phyloP scores from a whole-genome alignment of 106 monocot species.

The Gastrodia elata region DNA sequence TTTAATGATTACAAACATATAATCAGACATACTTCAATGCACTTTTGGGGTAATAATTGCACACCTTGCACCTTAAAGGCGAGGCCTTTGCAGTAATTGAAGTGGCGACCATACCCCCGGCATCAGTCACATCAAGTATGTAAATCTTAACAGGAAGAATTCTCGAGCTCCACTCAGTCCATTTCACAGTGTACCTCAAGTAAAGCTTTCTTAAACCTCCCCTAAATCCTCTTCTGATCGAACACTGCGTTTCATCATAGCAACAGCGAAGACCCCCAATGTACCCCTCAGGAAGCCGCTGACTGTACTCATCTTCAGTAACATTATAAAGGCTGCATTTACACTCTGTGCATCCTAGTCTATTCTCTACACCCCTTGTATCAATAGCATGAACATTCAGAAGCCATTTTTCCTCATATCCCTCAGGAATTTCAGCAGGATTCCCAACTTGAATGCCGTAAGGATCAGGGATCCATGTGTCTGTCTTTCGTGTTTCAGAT shows the following conservation, averaged over 20 bases:
- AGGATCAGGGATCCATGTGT: constrained; percentile 65
- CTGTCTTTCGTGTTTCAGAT: constrained; percentile 60
- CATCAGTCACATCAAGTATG: constrained; percentile 62
- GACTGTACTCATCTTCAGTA: constrained; percentile 31
- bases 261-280: constrained; percentile 67
- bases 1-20: neutral
- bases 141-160: constrained; percentile 71
- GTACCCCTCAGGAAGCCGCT: constrained; percentile 28
- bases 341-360: constrained; percentile 67
- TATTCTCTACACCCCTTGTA: constrained; percentile 57
- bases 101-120: neutral
- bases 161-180: constrained; percentile 51
- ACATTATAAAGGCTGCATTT: constrained; percentile 69
- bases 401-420: constrained; percentile 68
- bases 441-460: constrained; percentile 73
- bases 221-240: constrained; percentile 23
- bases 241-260: constrained; percentile 60
- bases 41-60: neutral
- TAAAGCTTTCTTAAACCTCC: constrained; percentile 32
- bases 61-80: constrained; percentile 43
- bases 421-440: constrained; percentile 31
- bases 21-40: neutral
- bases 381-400: constrained; percentile 86
- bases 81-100: neutral
- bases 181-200: constrained; percentile 61